Evolutionary conservation across 805 yeast genomes (phyloP), one percentile per base, ranked within the genome.

Genomic region (Ogataea siamensis): DNA sequence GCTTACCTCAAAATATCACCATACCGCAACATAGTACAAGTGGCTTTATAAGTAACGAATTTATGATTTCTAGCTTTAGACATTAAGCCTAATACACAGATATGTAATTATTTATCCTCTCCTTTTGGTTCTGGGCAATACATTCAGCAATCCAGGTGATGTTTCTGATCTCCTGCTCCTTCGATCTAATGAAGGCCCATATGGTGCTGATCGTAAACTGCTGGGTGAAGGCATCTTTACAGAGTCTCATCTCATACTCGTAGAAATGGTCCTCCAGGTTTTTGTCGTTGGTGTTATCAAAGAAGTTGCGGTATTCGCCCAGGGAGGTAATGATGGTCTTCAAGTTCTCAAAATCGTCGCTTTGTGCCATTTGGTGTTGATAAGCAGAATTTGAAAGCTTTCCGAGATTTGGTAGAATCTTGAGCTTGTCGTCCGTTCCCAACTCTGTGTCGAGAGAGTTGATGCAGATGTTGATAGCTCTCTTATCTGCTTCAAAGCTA

Each of bases 101-200:
- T 44, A 94, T 88, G 62, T 88, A 94, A 62, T 86, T 87, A 54
- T 83, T 81, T 50, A 93, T 87, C 63, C 96, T 78, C 59, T 87
- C 94, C 68, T 88, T 87, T 72, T 93, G 99, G 61, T 88, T 89
- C 64, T 94, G 99, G 21, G 98, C 96, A 68, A 93, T 93, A 71
- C 99, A 93, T 68, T 93, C 99, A 34, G 98, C 96, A 40, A 93
- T 91, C 99, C 99, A 93, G n/a, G 98, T 87, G 50, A 93, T 83
- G 62, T 93, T 93, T 65, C 99, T 78, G 43, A 94, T 79, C 64
- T 93, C 99, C 66, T 94, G 99, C 65, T 93, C 99, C 57, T 84
- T 85, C 12, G 96, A 83, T 64, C 87, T 84, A 58, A 94, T 76
- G 95, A 96, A 93, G 5, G 96, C 96, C 93, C 96, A 93, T 40